phyloP scores from a whole-genome alignment of 371 early-diverging fungal species.

The Blakeslea trispora region DNA sequence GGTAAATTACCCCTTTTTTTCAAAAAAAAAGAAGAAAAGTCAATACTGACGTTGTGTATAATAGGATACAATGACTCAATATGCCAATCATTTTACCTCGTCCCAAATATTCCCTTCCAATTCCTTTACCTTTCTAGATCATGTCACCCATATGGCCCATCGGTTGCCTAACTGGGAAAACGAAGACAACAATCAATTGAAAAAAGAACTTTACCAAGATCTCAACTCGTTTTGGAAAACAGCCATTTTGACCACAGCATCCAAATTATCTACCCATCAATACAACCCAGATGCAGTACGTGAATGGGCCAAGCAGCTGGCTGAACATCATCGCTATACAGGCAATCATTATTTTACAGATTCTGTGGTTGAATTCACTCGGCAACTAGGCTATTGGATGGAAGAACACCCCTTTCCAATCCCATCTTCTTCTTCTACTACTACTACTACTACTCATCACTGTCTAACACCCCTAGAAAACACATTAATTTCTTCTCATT shows the following conservation, averaged over 20 bases:
- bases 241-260: conserved; percentile 70
- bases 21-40: too few relatives aligned
- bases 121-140: conserved; percentile 78
- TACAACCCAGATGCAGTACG: conserved; percentile 71
- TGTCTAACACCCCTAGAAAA: too few relatives aligned
- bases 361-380: conserved; percentile 68
- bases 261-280: conserved; percentile 73
- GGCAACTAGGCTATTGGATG: conserved; percentile 70
- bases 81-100: conserved; percentile 82
- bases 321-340: conserved; percentile 57
- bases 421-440: too few relatives aligned
- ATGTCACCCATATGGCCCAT: conserved; percentile 74
- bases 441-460: too few relatives aligned
- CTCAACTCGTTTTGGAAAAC: conserved; percentile 79
- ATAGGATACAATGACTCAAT: conserved; percentile 78
- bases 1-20: conserved; percentile 51
- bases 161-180: conserved; percentile 86
- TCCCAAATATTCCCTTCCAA: conserved; percentile 69
- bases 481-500: too few relatives aligned
- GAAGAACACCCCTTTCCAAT: not conserved
- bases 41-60: too few relatives aligned
- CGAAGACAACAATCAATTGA: conserved; percentile 64
- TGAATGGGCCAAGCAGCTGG: conserved; percentile 81
- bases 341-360: conserved; percentile 48
- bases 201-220: conserved; percentile 67